Evolutionary conservation across 202 grass and related monocot genomes (phyloP), one percentile per base, ranked within the genome.

Genomic region (Setaria italica): DNA sequence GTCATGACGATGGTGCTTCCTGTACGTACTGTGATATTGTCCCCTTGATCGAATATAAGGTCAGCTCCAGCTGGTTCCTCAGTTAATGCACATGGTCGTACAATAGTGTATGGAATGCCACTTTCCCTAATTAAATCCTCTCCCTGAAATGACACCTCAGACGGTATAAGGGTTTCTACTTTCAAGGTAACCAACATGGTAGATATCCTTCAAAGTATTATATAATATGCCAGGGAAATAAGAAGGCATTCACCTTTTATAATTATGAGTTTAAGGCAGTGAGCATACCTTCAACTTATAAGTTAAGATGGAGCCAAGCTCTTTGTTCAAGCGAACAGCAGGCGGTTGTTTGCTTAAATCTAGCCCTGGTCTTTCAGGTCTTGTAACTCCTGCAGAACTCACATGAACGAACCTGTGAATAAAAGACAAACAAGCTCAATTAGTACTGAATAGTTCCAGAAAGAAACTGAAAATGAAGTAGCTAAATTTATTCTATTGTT

Each of bases 311-410:
- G 88, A 96, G 9, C 87, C 97, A 59, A 99, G 89, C 88, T 99
- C 97, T 87, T 99, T 99, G 85, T 99, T 99, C 77, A 99, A 72
- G 64, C 92, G 91, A 68, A 99, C 97, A 55, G 97, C 93, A 85
- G 97, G 97, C 10, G 97, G 97, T 49, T 99, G 97, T 76, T 88
- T 99, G 92, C 90, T 99, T 88, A 99, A 89, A 92, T 99, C 97
- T 82, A 99, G 77, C 33, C 93, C 93, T 3, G 92, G 97, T 77
- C 97, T 91, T 82, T 96, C 93, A 84, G 92, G 97, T 85, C 93
- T 93, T 77, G 93, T 99, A 63, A 99, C 93, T 79, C 97, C 93
- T 6, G 97, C 97, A 81, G 93, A 91, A 91, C 97, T 94, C 54
- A 99, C 93, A 88, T 99, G 97, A 72, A 99, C 74, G 4, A 99